Base-by-base conservation (phyloP, 306 rosid species). In the Clitoria ternatea region DNA sequence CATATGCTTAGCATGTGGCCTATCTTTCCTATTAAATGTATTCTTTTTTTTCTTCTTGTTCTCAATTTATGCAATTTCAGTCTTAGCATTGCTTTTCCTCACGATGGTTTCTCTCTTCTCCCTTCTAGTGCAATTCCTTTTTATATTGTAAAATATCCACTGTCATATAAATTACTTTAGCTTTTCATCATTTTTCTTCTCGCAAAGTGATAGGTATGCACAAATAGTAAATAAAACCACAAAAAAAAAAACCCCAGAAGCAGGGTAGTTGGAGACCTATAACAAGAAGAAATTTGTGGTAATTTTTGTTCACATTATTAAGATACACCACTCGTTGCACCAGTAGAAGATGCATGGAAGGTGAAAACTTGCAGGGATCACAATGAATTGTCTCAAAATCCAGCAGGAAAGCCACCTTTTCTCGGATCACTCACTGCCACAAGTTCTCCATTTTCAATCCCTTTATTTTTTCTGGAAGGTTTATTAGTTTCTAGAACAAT, bases 381-480 rank as follows among this genome's bases (percentile, higher is more conserved):
- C 49, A 26, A 39, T 64, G 57, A 20, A 29, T 40, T 17, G 50
- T 64, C 60, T 85, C 80, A 93, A 79, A 73, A 85, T 53, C 96
- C 96, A 9, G 98, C 78, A 37, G 98, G 96, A 55, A 79, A 36
- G 26, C 97, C 97, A 36, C 97, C 98, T 77, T 90, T 93, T 83
- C 97, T 88, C 7, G 98, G 98, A 69, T 93, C 97, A 80, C 98
- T 93, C 47, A 93, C 98, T 10, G 93, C 96, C 44, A 86, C 84
- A 47, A 93, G 82, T 79, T 74, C 72, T 45, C 79, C 82, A 11
- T 77, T 71, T 50, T 75, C 81, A 11, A 12, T 7, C 32, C 20
- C 77, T 55, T 50, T 53, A 26, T 80, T 82, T 57, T 17, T 47
- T 55, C 35, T 53, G 2, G 44, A 72, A 27, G 44, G 4, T 5